Evolutionary conservation across 768 basidiomycete genomes (phyloP).

Genomic region (Boletus sp.): DNA sequence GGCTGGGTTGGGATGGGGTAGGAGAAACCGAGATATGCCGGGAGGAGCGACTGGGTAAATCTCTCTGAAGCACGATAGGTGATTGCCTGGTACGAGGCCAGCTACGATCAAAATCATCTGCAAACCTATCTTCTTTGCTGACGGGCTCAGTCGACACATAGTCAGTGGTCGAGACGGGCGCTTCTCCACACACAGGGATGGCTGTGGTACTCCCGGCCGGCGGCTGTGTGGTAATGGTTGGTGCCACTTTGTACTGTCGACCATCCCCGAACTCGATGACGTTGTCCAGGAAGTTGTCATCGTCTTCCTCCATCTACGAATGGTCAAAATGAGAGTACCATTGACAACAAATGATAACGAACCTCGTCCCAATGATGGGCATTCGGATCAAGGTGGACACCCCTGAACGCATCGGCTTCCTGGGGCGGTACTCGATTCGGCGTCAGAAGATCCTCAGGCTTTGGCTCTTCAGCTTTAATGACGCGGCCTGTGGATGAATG

Average conservation of each 20-base stretch:
- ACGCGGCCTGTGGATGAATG: slow-evolving; percentile 19
- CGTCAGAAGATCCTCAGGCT: slow-evolving; percentile 49
- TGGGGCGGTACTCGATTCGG: slow-evolving; percentile 62
- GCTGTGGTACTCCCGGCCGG: slow-evolving; percentile 16
- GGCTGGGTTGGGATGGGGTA: slow-evolving; percentile 36
- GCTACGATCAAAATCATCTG: slow-evolving; percentile 92
- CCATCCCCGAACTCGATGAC: slow-evolving; percentile 97
- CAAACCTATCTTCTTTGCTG: slow-evolving; percentile 83
- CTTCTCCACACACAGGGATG: slow-evolving; percentile 12
- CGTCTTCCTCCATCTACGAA: slow-evolving; percentile 82
- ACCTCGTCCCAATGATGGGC: slow-evolving; percentile 99
- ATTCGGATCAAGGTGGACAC: slow-evolving; percentile 90
- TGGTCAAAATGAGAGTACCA: slow-evolving; percentile 4
- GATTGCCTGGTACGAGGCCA: slow-evolving; percentile 78
- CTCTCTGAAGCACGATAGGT: slow-evolving; percentile 42
- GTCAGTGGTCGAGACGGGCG: slow-evolving; percentile 16
- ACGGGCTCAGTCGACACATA: slow-evolving; percentile 42
- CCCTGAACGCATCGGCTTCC: slow-evolving; percentile 91
- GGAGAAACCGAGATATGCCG: slow-evolving; percentile 34
- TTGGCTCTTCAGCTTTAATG: slow-evolving; percentile 35
- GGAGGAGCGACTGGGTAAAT: slow-evolving; percentile 33
- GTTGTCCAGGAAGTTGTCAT: slow-evolving; percentile 82
- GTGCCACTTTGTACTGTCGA: slow-evolving; percentile 80
- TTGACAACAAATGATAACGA: slow-evolving; percentile 28
- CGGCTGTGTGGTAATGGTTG: slow-evolving; percentile 35